phyloP scores from a whole-genome alignment of 352 stramenopile genomes.

The Albugo laibachii region DNA sequence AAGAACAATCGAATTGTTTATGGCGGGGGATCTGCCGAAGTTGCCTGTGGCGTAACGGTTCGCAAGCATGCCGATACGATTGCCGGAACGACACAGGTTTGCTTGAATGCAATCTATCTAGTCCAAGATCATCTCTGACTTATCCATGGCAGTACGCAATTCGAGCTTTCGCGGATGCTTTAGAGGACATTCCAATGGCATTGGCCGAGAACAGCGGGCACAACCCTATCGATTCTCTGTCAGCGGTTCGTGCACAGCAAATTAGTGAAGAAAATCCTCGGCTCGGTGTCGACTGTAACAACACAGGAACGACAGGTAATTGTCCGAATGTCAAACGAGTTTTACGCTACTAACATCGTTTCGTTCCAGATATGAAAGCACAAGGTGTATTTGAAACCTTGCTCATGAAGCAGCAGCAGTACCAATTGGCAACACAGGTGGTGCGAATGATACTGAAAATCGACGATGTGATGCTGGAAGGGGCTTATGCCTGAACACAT shows the following conservation, averaged over 20 bases:
- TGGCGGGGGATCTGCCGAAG: conserved; percentile 93
- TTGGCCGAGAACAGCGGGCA: conserved; percentile 98
- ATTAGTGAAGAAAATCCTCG: conserved; percentile 88
- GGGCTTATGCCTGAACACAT: conserved; percentile 59
- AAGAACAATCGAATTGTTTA: conserved; percentile 99
- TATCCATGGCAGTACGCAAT: conserved; percentile 90
- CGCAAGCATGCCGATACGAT: conserved; percentile 68
- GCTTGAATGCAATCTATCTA: conserved; percentile 14
- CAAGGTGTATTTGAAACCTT: conserved; percentile 99
- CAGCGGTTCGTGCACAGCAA: conserved; percentile 89
- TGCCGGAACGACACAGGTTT: conserved; percentile 27
- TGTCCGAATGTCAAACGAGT: conserved; percentile 8
- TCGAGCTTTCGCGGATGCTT: conserved; percentile 94
- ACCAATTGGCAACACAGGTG: conserved; percentile 97
- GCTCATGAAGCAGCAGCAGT: conserved; percentile 99
- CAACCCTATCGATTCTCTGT: conserved; percentile 95
- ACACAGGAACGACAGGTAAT: conserved; percentile 46
- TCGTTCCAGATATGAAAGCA: conserved; percentile 88
- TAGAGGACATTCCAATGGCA: conserved; percentile 99
- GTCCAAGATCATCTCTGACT: neutral
- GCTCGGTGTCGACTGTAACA: conserved; percentile 94
- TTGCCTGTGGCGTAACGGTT: conserved; percentile 94
- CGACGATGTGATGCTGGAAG: conserved; percentile 96
- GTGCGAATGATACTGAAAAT: conserved; percentile 99
- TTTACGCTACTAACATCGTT: neutral